Conservation (phyloP, 1,284 basidiomycete species). For the Meripilus lineatus region DNA sequence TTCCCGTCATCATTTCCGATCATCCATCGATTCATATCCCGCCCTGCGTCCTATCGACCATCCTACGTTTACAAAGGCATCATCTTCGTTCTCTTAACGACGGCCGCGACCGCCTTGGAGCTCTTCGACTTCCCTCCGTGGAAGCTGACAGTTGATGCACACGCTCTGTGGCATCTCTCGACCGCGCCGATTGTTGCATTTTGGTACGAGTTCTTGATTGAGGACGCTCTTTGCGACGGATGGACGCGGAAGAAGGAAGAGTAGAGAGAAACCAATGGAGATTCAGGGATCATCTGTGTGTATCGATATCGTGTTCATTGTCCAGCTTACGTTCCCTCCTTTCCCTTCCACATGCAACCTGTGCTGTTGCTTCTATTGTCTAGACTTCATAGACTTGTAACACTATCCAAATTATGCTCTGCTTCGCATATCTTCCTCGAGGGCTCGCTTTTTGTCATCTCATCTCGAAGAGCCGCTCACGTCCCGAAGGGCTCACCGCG, state of each 20-base stretch:
- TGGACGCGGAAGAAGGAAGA: conserved; percentile 27
- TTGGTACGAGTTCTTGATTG: conserved; percentile 83
- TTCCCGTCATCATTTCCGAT: conserved; percentile 47
- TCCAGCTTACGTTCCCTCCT: no score
- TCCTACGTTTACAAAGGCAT: conserved; percentile 49
- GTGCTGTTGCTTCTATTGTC: no score
- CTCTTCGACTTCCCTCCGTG: conserved; percentile 90
- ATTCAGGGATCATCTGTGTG: no score
- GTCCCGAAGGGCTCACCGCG: no score
- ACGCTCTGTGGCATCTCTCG: conserved; percentile 90
- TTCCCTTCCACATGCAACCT: no score
- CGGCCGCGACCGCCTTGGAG: conserved; percentile 78
- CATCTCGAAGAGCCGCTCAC: no score
- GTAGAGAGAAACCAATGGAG: no score
- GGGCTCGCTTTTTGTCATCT: no score
- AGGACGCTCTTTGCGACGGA: conserved; percentile 58
- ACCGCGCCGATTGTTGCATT: conserved; percentile 76
- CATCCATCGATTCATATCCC: conserved; percentile 49
- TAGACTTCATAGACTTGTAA: no score
- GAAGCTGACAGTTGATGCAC: conserved; percentile 80
- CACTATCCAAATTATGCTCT: no score
- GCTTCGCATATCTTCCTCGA: no score
- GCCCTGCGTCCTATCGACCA: conserved; percentile 50
- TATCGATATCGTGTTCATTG: no score
- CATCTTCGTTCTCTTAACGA: conserved; percentile 67